Evolutionary conservation across 2,329 filamentous ascomycete genomes (phyloP).

Genomic region (Plectosphaerella plurivora): DNA sequence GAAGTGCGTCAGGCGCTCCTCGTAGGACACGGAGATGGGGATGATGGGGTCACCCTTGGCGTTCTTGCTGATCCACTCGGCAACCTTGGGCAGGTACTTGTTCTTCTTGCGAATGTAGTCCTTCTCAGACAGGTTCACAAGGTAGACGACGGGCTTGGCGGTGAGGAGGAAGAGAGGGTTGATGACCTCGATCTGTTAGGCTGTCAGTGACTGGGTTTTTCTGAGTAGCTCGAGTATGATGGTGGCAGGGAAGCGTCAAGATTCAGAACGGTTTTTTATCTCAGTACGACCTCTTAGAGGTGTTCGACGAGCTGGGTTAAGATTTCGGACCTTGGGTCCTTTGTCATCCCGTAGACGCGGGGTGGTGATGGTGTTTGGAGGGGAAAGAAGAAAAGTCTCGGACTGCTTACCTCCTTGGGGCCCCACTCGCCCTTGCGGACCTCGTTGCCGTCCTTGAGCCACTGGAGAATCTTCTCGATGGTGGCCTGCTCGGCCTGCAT

Average conservation of each 20-base stretch:
- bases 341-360: constrained; percentile 79
- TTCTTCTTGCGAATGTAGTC: constrained; percentile 99
- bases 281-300: constrained; percentile 81
- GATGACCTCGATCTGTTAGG: constrained; percentile 82
- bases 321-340: constrained; percentile 85
- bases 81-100: constrained; percentile 92
- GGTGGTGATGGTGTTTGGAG: constrained; percentile 3
- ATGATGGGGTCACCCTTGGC: constrained; percentile 85
- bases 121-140: constrained; percentile 95
- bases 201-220: constrained; percentile 20
- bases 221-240: not conserved
- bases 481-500: constrained; percentile 89
- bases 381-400: constrained; percentile 10
- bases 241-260: constrained; percentile 7
- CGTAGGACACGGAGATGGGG: constrained; percentile 86
- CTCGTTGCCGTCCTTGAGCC: constrained; percentile 85
- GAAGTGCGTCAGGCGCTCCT: constrained; percentile 83
- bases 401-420: constrained; percentile 83
- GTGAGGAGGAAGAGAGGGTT: constrained; percentile 94
- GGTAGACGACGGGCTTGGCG: constrained; percentile 94
- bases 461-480: constrained; percentile 82
- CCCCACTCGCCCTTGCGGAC: constrained; percentile 85
- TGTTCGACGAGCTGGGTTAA: constrained; percentile 99
- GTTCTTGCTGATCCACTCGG: constrained; percentile 92
- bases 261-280: constrained; percentile 52